A percentile compares a stretch with the other conserved stretches of the same genome.
phyloP scores from a whole-genome alignment of 2,329 filamentous ascomycete genomes.

The Verruconis gallopava region DNA sequence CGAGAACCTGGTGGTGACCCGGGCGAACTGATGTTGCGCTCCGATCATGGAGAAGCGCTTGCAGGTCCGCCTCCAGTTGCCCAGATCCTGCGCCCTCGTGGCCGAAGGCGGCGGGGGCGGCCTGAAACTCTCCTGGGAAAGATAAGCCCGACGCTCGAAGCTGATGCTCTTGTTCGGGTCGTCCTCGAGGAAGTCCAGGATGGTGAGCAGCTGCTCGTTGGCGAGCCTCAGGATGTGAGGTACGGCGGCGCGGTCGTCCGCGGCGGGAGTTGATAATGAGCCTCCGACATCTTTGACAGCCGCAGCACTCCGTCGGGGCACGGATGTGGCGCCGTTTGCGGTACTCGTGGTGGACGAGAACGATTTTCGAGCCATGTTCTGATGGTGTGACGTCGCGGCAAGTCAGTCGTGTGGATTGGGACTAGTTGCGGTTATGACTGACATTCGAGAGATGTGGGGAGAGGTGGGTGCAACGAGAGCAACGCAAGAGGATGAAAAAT shows the following conservation, averaged over 20 bases:
- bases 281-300: background rate
- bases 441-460: background rate
- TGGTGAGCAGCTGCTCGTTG: conserved; percentile 37
- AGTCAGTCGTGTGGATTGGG: background rate
- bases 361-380: conserved; percentile 2
- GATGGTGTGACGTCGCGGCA: conserved; percentile 1
- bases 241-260: background rate
- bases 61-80: conserved; percentile 35
- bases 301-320: background rate
- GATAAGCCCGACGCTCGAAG: conserved; percentile 36
- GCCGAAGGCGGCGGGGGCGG: conserved; percentile 28
- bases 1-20: conserved; percentile 40
- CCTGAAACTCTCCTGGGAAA: conserved; percentile 40
- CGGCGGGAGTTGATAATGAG: background rate
- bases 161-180: conserved; percentile 38
- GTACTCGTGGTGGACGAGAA: background rate
- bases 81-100: conserved; percentile 32
- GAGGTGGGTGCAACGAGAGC: conserved; percentile 1
- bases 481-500: conserved; percentile 5
- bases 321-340: background rate
- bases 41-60: conserved; percentile 38
- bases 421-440: conserved; percentile 1
- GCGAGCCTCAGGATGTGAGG: conserved; percentile 26
- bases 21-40: conserved; percentile 37
- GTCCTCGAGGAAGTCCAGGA: conserved; percentile 39